These are phyloP conservation scores for Cytospora schulzeri DNA, from an alignment of 2,329 filamentous ascomycete species.

Conservation along the genomic window DNA sequence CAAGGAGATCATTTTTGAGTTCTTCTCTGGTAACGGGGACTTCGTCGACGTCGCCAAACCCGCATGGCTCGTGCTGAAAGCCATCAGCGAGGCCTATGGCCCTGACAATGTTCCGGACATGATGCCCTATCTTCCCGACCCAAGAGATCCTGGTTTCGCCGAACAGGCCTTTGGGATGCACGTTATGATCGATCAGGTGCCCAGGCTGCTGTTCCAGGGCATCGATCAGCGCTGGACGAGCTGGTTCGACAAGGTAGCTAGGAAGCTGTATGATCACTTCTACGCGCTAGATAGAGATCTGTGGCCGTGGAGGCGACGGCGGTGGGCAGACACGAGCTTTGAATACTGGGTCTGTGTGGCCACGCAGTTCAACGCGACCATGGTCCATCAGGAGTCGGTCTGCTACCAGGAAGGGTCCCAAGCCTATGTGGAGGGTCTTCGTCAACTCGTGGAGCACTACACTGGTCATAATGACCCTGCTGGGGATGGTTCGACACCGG, in stretches of 20 bases:
- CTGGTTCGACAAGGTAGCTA: conserved; percentile 34
- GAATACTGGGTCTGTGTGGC: conserved; percentile 35
- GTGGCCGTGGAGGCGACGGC: conserved; percentile 30
- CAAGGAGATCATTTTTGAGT: neutral
- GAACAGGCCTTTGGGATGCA: conserved; percentile 34
- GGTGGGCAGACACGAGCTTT: conserved; percentile 29
- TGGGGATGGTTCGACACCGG: conserved; percentile 28
- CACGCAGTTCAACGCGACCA: conserved; percentile 32
- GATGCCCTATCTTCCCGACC: conserved; percentile 31
- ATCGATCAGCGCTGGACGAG: conserved; percentile 34
- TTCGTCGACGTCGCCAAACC: neutral
- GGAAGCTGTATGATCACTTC: conserved; percentile 27
- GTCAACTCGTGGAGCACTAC: conserved; percentile 30
- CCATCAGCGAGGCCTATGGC: conserved; percentile 31
- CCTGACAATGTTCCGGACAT: conserved; percentile 33
- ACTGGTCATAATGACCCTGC: conserved; percentile 30
- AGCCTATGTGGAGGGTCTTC: conserved; percentile 31
- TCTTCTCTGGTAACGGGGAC: neutral
- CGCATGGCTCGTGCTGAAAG: conserved; percentile 30
- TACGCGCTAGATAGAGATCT: conserved; percentile 24
- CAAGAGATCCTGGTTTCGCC: conserved; percentile 31
- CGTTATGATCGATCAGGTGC: conserved; percentile 35
- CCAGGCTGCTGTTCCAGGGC: conserved; percentile 32
- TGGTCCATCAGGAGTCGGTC: conserved; percentile 34
- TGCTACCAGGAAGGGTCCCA: conserved; percentile 27